Evolutionary conservation across 2,329 filamentous ascomycete species (phyloP).

Genomic region (Aspergillus puulaauensis): DNA sequence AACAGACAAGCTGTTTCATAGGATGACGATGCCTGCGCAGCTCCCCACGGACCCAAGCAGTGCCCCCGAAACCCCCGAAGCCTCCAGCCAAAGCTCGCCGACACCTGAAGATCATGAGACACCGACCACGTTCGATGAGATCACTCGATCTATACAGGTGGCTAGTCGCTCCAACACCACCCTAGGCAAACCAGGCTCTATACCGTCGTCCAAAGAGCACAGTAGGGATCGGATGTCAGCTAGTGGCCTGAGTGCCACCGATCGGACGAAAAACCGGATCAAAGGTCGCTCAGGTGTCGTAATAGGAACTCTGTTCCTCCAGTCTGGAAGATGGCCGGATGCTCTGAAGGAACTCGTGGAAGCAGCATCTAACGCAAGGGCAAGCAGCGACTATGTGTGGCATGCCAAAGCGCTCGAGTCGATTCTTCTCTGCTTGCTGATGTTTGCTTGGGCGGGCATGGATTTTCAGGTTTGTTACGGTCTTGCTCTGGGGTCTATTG

Average conservation of each 20-base stretch:
- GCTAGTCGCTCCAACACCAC: slow-evolving; percentile 38
- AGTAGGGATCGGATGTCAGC: slow-evolving; percentile 62
- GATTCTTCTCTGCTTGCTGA: slow-evolving; percentile 75
- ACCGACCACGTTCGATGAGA: slow-evolving; percentile 56
- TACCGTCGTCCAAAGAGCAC: slow-evolving; percentile 50
- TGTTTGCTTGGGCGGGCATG: slow-evolving; percentile 79
- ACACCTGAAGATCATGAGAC: slow-evolving; percentile 41
- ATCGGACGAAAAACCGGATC: slow-evolving; percentile 76
- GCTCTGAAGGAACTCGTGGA: slow-evolving; percentile 81
- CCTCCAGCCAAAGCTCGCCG: slow-evolving; percentile 36
- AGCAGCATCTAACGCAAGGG: slow-evolving; percentile 72
- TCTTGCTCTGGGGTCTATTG: neutral
- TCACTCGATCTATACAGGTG: slow-evolving; percentile 45
- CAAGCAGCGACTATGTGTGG: slow-evolving; percentile 91
- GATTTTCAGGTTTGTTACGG: slow-evolving; percentile 61
- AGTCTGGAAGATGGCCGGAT: slow-evolving; percentile 86
- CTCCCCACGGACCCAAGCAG: slow-evolving; percentile 48
- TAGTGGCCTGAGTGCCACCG: slow-evolving; percentile 72
- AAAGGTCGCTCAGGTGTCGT: slow-evolving; percentile 77
- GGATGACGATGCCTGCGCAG: slow-evolving; percentile 77
- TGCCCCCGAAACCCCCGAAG: slow-evolving; percentile 38
- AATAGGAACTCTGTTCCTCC: slow-evolving; percentile 80
- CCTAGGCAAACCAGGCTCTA: slow-evolving; percentile 35
- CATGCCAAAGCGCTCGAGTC: slow-evolving; percentile 93
- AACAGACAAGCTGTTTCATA: slow-evolving; percentile 61